Evolutionary conservation across 495 filamentous ascomycete species (phyloP), one percentile per base, ranked within the genome.

Genomic region (Neurospora sp.): DNA sequence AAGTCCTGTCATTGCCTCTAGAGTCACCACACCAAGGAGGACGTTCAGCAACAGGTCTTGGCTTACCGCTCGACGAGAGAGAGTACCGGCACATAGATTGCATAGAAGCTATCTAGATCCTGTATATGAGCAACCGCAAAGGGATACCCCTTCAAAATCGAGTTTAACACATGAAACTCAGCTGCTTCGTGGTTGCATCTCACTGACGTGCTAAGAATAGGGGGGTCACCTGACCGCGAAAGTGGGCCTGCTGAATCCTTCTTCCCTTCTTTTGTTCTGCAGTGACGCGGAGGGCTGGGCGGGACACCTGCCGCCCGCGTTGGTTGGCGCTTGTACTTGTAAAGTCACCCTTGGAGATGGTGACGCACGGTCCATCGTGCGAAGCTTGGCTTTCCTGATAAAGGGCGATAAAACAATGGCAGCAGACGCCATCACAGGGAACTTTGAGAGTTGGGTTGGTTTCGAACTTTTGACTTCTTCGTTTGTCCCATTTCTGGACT

Each of bases 341-440:
- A 31, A 31, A 31, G 27, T 31, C 27, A 31, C 53, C 48, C 22
- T 31, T 31, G 53, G 53, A 61, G 7, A 31, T 61, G 27, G 53
- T 66, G 53, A 69, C 38, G 75, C 75, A 74, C 71, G 69, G 71
- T 20, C 75, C 70, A 48, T 31, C 10, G 46, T 35, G 38, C 70
- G 69, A 72, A 39, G 35, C 39, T 42, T 31, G 42, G 59, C 69
- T 70, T 71, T 31, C 70, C 70, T 69, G 73, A 75, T 75, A 76
- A 71, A 72, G 68, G 20, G 38, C 70, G 72, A 71, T 68, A 75
- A 75, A 66, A 66, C 53, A 66, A 66, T 66, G 53, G 53, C 53
- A 66, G 27, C 53, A 7, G 53, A 66, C 22, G 53, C 53, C 53
- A 66, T 66, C 53, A 18, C 27, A 31, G 3, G 22, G 22, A 31